A percentile compares a stretch with the other conserved stretches of the same genome.
phyloP scores from a whole-genome alignment of 2,329 filamentous ascomycete genomes.

The Atkinsonella texensis region DNA sequence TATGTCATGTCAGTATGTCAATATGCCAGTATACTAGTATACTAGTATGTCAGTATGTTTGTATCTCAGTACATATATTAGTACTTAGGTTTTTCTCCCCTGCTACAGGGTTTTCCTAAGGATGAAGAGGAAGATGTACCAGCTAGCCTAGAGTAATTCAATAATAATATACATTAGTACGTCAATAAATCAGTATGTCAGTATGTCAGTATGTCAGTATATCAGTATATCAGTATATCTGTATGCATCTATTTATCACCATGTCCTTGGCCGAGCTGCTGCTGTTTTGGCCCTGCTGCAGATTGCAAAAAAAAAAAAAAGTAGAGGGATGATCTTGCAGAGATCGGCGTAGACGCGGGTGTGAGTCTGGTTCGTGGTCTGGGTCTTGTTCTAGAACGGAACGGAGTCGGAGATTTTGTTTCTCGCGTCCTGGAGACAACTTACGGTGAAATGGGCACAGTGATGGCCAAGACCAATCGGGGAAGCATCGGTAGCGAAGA shows the following conservation, averaged over 20 bases:
- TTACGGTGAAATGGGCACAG: constrained; percentile 60
- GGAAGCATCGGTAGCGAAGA: constrained; percentile 52
- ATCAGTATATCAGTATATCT: too few species aligned
- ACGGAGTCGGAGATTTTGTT: constrained; percentile 2
- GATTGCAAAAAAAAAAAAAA: background rate
- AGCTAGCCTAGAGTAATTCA: too few species aligned
- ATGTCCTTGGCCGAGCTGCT: background rate
- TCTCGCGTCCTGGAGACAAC: constrained; percentile 12
- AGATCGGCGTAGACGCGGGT: background rate
- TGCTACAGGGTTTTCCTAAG: too few species aligned
- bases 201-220: too few species aligned
- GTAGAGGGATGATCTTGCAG: background rate
- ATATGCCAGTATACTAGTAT: too few species aligned
- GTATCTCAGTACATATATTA: too few species aligned
- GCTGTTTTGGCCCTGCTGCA: background rate
- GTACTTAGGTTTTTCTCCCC: too few species aligned
- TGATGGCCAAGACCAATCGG: constrained; percentile 51
- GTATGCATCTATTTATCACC: background rate
- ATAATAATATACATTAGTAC: too few species aligned
- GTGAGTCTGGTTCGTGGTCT: background rate
- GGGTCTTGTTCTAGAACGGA: background rate
- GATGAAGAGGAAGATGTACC: too few species aligned
- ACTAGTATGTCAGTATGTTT: too few species aligned
- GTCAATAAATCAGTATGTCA: too few species aligned
- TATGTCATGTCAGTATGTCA: too few species aligned